These are phyloP conservation scores for Termitomyces sp. DNA, from an alignment of 1,284 basidiomycete species.

Conservation along the genomic window DNA sequence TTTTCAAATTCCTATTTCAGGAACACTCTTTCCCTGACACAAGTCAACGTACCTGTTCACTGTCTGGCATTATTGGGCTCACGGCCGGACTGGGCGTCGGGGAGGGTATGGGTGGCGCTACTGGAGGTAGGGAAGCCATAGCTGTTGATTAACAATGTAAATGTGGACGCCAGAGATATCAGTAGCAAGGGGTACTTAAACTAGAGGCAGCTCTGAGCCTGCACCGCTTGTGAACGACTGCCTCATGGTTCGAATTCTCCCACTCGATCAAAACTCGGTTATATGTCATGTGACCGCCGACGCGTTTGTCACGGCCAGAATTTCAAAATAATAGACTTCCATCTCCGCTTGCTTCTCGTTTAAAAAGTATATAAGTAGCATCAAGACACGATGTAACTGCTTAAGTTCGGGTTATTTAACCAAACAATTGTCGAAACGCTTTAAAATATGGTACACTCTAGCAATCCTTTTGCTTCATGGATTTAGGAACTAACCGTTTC, in stretches of 20 bases:
- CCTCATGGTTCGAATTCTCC: slow-evolving; percentile 17
- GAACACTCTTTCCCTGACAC: not conserved
- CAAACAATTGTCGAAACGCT: not conserved
- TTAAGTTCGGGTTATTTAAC: not conserved
- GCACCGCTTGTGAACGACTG: slow-evolving; percentile 14
- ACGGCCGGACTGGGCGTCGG: slow-evolving; percentile 18
- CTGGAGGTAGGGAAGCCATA: slow-evolving; percentile 26
- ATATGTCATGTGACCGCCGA: slow-evolving; percentile 18
- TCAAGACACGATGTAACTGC: not conserved
- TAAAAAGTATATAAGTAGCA: slow-evolving; percentile 7
- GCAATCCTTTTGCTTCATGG: not conserved
- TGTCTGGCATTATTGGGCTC: slow-evolving; percentile 31
- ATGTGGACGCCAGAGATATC: not conserved
- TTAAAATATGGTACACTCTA: slow-evolving; percentile 2
- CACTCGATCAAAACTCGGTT: slow-evolving; percentile 1
- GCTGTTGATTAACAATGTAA: slow-evolving; percentile 13
- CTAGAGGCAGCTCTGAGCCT: not conserved
- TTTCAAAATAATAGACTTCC: slow-evolving; percentile 7
- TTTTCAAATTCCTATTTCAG: slow-evolving; percentile 7
- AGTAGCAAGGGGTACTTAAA: slow-evolving; percentile 3
- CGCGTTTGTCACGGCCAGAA: slow-evolving; percentile 17
- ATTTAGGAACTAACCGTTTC: slow-evolving; percentile 1
- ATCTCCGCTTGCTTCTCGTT: slow-evolving; percentile 12
- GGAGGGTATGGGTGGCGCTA: slow-evolving; percentile 33
- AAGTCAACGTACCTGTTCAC: slow-evolving; percentile 31